These are phyloP conservation scores for Malus hybrid DNA, from an alignment of 331 rosid genomes.

Conservation along the genomic window DNA sequence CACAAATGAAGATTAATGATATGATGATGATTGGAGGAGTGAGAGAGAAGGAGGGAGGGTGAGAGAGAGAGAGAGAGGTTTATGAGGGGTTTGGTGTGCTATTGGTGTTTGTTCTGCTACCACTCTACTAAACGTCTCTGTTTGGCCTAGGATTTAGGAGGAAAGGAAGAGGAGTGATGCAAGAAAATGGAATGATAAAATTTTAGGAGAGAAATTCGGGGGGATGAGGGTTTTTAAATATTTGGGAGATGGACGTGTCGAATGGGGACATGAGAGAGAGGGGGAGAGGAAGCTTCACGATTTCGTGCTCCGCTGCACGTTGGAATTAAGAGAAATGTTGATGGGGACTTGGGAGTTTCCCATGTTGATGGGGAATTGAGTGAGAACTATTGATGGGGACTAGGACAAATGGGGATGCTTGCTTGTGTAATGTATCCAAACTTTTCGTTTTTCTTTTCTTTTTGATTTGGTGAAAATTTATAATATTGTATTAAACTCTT, in stretches of 20 bases:
- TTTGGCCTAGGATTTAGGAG: not conserved
- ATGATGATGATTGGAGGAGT: too few species aligned
- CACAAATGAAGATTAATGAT: too few species aligned
- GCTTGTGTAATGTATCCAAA: not conserved
- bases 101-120: not conserved
- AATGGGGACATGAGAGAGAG: not conserved
- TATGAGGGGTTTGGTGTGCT: not conserved
- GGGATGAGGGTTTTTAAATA: not conserved
- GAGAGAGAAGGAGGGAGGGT: too few species aligned
- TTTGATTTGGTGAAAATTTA: too few species aligned
- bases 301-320: not conserved
- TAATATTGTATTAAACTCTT: too few species aligned
- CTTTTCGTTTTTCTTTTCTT: too few species aligned
- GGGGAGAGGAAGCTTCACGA: slow-evolving; percentile 4
- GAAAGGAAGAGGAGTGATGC: not conserved
- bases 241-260: not conserved
- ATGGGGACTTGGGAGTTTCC: not conserved
- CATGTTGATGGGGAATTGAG: not conserved
- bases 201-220: not conserved
- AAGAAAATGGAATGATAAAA: not conserved
- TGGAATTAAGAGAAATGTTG: not conserved
- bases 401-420: not conserved
- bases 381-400: too few species aligned
- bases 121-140: not conserved
- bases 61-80: not conserved